Conservation (phyloP, 176 grass and related monocot species). For the Thalia dealbata region DNA sequence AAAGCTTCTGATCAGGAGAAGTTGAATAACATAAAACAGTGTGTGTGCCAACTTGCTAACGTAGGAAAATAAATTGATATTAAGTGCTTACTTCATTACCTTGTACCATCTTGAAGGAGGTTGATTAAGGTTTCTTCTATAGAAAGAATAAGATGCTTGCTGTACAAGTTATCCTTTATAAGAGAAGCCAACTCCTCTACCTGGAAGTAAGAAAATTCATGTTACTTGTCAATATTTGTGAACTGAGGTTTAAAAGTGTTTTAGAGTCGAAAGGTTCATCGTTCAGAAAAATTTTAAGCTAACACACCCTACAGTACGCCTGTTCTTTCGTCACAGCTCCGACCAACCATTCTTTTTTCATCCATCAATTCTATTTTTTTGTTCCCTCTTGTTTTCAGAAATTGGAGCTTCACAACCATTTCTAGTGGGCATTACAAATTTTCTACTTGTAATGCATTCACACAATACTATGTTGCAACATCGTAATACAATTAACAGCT, state of each 20-base stretch:
- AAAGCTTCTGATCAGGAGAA: not conserved
- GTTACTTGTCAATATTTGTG: no score
- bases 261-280: no score
- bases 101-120: slow-evolving; percentile 35
- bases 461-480: not conserved
- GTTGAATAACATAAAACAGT: not conserved
- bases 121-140: slow-evolving; percentile 55
- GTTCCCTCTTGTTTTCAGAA: no score
- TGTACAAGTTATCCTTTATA: slow-evolving; percentile 83
- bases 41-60: not conserved
- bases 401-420: not conserved
- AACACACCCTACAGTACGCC: no score
- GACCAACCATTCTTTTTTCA: no score
- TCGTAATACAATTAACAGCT: no score
- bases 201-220: slow-evolving; percentile 16
- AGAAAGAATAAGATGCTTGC: slow-evolving; percentile 93
- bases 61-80: not conserved
- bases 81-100: slow-evolving; percentile 3
- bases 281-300: no score
- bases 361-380: no score
- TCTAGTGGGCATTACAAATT: not conserved
- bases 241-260: no score
- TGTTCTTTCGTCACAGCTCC: no score
- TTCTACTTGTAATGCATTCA: not conserved
- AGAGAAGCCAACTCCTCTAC: slow-evolving; percentile 90